phyloP scores from a whole-genome alignment of 2,329 filamentous ascomycete genomes.

The Metarhizium humberi region DNA sequence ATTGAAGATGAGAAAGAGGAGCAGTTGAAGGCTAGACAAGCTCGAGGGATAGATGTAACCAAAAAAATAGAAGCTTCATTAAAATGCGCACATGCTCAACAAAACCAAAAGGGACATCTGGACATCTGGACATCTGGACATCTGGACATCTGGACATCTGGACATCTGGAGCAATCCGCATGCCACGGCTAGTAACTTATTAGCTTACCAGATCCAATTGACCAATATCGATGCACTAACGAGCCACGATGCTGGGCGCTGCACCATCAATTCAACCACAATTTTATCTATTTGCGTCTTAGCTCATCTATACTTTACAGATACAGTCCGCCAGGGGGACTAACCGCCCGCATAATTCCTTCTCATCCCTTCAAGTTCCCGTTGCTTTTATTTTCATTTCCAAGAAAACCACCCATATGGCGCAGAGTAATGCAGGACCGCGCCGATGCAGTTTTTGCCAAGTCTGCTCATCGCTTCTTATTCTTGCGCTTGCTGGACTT shows the following conservation, averaged over 20 bases:
- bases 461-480: constrained; percentile 4
- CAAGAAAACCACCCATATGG: background rate
- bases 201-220: background rate
- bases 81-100: background rate
- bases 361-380: background rate
- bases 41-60: background rate
- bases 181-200: background rate
- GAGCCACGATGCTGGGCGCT: background rate
- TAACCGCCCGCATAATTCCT: background rate
- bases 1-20: background rate
- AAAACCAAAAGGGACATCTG: background rate
- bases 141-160: no score
- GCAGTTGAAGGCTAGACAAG: background rate
- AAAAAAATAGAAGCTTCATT: background rate
- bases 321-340: background rate
- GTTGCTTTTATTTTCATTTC: background rate
- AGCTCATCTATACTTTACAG: background rate
- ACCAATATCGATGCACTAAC: background rate
- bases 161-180: background rate
- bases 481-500: constrained; percentile 9
- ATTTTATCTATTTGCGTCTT: background rate
- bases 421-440: background rate
- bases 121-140: no score
- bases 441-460: background rate
- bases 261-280: background rate